phyloP scores from a whole-genome alignment of 371 early-diverging fungal species.

The Mucor piriformis region DNA sequence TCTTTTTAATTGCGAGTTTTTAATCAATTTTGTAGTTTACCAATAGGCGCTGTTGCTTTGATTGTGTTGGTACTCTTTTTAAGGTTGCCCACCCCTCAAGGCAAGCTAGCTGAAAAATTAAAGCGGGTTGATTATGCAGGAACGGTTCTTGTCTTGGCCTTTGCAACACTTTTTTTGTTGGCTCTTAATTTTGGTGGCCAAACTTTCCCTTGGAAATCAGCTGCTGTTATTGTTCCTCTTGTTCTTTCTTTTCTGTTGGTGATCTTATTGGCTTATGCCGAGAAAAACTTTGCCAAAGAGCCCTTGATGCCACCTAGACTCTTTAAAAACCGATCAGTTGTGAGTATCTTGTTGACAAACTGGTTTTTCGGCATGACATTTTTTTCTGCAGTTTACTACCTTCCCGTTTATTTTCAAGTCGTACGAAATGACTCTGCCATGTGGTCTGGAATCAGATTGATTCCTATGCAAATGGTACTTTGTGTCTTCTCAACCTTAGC shows the following conservation, averaged over 20 bases:
- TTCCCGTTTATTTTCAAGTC: constrained; percentile 83
- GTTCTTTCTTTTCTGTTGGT: constrained; percentile 49
- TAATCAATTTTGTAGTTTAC: constrained; percentile 32
- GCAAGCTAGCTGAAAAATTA: constrained; percentile 38
- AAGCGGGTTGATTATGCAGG: constrained; percentile 47
- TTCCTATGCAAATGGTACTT: constrained; percentile 56
- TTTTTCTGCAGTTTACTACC: constrained; percentile 56
- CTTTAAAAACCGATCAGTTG: constrained; percentile 53
- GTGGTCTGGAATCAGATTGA: constrained; percentile 56
- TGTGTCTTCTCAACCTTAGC: constrained; percentile 35
- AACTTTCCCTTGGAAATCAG: constrained; percentile 63
- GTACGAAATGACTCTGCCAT: constrained; percentile 59
- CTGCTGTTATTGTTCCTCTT: constrained; percentile 63
- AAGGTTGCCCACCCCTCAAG: constrained; percentile 31
- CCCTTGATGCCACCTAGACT: constrained; percentile 62
- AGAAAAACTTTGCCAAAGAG: constrained; percentile 54
- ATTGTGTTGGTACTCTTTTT: constrained; percentile 36
- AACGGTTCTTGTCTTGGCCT: constrained; percentile 42
- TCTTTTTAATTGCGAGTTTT: neutral
- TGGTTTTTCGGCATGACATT: constrained; percentile 63
- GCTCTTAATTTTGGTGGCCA: constrained; percentile 57
- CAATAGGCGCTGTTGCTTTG: constrained; percentile 48
- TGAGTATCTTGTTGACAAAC: constrained; percentile 45
- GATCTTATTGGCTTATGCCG: constrained; percentile 45
- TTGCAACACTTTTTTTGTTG: constrained; percentile 45